Evolutionary conservation across 768 basidiomycete species (phyloP), one percentile per base, ranked within the genome.

Genomic region (Tylopilus plumbeoviolaceoides): DNA sequence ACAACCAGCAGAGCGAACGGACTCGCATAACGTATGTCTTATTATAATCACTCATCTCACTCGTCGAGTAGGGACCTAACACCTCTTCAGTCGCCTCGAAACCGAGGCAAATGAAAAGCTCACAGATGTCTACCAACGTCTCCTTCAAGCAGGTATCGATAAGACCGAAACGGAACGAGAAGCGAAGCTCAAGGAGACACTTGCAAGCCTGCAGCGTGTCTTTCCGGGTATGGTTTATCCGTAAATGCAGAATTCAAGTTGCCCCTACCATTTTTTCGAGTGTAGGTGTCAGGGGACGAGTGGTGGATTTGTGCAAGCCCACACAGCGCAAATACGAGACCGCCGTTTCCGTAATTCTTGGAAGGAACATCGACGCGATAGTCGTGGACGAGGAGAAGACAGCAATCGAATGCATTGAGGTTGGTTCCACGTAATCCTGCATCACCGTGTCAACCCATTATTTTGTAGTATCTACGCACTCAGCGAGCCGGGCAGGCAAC

Each of bases 301-400:
- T 98, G 4, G 79, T 93, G 25, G 97, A 98, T 66, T 77, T 98
- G 7, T 98, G 95, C 75, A 93, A 95, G 66, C 95, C 97, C 6
- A 91, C 89, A 2, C 85, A 87, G 48, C 80, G 88, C 50, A 95
- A 95, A 70, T 98, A 95, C 64, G 90, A 97, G 65, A 82, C 82
- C 0, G 92, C 97, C 0, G 90, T 99, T 12, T 85, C 89, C 1
- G 91, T 94, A 30, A 84, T 98, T 21, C 79, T 99, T 2, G 97
- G 97, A 0, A 80, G 95, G 48, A 94, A 98, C 65, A 89, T 94
- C 51, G 97, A 98, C 63, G 90, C 94, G 1, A 82, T 99, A 50
- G 91, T 99, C 8, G 95, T 98, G 1, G 95, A 99, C 63, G 88
- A 92, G 63, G 95, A 98, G 74, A 93, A 91, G 71, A 95, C 91